These are phyloP conservation scores for Triticum monococcum DNA, from an alignment of 176 grass and related monocot species.

Conservation along the genomic window DNA sequence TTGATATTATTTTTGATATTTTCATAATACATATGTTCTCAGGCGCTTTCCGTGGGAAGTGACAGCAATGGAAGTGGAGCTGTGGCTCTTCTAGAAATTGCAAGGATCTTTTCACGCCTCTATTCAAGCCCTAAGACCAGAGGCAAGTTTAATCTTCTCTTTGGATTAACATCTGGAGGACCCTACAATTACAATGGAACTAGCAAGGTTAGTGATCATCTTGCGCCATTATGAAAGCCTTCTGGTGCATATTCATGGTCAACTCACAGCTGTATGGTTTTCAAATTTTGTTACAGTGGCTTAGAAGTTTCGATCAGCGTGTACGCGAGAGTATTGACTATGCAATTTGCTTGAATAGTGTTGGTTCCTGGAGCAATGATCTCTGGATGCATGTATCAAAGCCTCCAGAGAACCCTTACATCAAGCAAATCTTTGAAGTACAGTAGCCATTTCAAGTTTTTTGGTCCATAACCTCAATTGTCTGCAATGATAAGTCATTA, in stretches of 20 bases:
- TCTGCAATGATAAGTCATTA: conserved; percentile 1
- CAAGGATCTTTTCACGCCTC: conserved; percentile 76
- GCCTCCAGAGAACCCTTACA: conserved; percentile 93
- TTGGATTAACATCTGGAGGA: conserved; percentile 95
- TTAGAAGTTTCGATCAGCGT: conserved; percentile 96
- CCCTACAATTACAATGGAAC: conserved; percentile 99
- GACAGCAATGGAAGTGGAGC: conserved; percentile 98
- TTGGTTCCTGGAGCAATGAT: conserved; percentile 88
- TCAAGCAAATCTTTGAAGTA: conserved; percentile 97
- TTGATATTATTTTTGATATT: conserved; percentile 21
- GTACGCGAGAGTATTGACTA: conserved; percentile 93
- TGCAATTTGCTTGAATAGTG: conserved; percentile 93
- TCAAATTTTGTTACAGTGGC: conserved; percentile 63
- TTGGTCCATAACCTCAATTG: conserved; percentile 16
- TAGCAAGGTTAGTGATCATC: conserved; percentile 53
- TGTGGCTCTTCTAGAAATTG: conserved; percentile 90
- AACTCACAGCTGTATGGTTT: conserved; percentile 18
- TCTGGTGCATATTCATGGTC: conserved; percentile 20
- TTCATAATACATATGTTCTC: conserved; percentile 32
- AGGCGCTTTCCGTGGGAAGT: conserved; percentile 87
- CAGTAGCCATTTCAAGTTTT: conserved; percentile 14
- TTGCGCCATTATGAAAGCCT: neutral
- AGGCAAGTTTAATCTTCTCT: conserved; percentile 95
- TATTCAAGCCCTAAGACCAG: conserved; percentile 96
- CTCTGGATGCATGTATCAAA: conserved; percentile 98